A percentile compares a stretch with the other conserved stretches of the same genome.
These are phyloP conservation scores for Talaromyces atroroseus DNA, from an alignment of 2,329 filamentous ascomycete genomes.

Conservation along the genomic window DNA sequence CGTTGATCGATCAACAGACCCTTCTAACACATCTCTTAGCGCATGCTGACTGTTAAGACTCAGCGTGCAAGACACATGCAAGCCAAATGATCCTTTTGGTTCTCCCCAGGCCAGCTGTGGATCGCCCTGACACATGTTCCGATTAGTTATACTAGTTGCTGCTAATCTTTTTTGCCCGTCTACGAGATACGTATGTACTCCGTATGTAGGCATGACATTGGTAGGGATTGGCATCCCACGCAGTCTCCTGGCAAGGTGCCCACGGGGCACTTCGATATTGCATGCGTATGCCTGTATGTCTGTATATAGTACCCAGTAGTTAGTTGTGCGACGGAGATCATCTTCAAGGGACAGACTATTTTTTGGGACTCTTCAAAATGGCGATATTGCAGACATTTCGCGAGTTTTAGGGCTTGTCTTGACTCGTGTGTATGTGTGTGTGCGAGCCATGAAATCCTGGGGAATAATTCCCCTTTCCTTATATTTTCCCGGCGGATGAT, in stretches of 20 bases:
- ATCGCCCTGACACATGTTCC: neutral
- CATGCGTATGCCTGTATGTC: too few relatives aligned
- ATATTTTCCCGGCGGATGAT: conserved; percentile 5
- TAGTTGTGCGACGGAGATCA: too few relatives aligned
- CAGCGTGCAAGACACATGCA: neutral
- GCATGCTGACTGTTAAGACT: neutral
- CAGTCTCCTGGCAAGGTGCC: neutral
- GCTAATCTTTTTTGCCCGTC: too few relatives aligned
- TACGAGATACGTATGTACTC: too few relatives aligned
- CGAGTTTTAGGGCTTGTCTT: neutral
- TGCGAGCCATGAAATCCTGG: too few relatives aligned
- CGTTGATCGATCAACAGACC: neutral
- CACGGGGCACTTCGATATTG: neutral
- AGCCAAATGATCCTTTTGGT: neutral
- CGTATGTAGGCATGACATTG: too few relatives aligned
- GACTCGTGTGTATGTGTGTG: neutral
- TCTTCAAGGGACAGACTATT: too few relatives aligned
- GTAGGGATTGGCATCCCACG: neutral
- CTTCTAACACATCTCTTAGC: neutral
- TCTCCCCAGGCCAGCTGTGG: neutral
- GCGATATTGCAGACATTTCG: too few relatives aligned
- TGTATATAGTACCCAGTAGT: too few relatives aligned
- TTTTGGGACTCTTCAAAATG: too few relatives aligned
- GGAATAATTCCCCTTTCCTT: conserved; percentile 3
- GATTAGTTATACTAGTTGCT: neutral